Evolutionary conservation across 1,284 basidiomycete genomes (phyloP).

Genomic region (Pyrrhoderma lamaoense): DNA sequence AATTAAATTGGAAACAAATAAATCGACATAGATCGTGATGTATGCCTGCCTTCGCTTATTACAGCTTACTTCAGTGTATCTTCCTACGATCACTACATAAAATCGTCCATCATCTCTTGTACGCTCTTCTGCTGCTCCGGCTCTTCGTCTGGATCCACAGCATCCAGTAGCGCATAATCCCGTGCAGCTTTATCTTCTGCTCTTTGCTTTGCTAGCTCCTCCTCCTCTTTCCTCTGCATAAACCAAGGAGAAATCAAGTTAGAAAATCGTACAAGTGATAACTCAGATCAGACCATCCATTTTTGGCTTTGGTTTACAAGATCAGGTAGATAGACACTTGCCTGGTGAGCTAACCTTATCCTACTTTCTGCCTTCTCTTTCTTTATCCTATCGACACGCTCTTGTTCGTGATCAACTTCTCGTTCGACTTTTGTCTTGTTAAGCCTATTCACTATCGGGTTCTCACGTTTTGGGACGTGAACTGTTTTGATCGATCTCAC

Average conservation of each 20-base stretch:
- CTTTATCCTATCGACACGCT: slow-evolving; percentile 76
- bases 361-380: slow-evolving; percentile 65
- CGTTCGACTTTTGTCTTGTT: slow-evolving; percentile 90
- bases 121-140: slow-evolving; percentile 10
- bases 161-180: slow-evolving; percentile 63
- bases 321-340: slow-evolving; percentile 26
- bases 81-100: slow-evolving; percentile 12
- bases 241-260: slow-evolving; percentile 1
- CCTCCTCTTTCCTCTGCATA: slow-evolving; percentile 63
- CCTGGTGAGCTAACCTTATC: slow-evolving; percentile 56
- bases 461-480: slow-evolving; percentile 77
- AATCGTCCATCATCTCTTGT: slow-evolving; percentile 19
- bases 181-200: slow-evolving; percentile 72
- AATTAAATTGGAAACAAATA: no score
- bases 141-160: slow-evolving; percentile 40
- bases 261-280: background rate
- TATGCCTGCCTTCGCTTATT: background rate
- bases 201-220: slow-evolving; percentile 55
- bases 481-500: slow-evolving; percentile 47
- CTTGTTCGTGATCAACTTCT: slow-evolving; percentile 87
- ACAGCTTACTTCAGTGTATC: background rate
- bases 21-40: no score
- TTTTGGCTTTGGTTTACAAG: no score
- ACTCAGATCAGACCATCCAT: no score
- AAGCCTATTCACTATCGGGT: slow-evolving; percentile 85